Evolutionary conservation across 352 stramenopile genomes (phyloP), one percentile per base, ranked within the genome.

Genomic region (Pythium myriotylum): DNA sequence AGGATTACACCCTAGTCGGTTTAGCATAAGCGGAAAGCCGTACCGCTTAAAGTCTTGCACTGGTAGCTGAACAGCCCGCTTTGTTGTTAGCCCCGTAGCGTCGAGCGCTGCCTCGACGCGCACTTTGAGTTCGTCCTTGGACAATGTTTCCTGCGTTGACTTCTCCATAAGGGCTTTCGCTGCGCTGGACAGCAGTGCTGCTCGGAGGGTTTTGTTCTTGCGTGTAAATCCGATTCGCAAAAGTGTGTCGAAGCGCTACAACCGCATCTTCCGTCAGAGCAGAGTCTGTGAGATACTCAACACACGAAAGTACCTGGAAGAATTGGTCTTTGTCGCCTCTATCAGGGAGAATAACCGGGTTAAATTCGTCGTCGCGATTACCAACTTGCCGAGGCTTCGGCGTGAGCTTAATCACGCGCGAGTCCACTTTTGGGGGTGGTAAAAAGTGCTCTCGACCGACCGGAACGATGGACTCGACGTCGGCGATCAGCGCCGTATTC

Each of bases 141-240:
- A 41, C 32, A 74, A 20, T 2, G 59, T 56, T 0, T 63, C 47
- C 16, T 71, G 55, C 26, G 78, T 29, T 9, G 70, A 39, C 29
- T 67, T 67, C 33, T 67, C 59, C 33, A 85, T 68, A 14, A 76
- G 66, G 17, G 63, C 39, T 27, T 67, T 68, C 35, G 85, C 74
- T n/a, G 83, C 88, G 42, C 83, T 91, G 23, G 78, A 81, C 4
- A 87, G 62, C 39, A 95, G 52, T 33, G 89, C 69, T 5, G 87
- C 82, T 32, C 87, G 77, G 46, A 95, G 65, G 29, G 87, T 95
- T 68, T 95, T 95, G 69, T 95, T 95, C 68, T 94, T 94, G 42
- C 85, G 81, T 33, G 79, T 67, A 54, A 95, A 95, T 43, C 72
- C 87, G 43, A 93, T 65, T 33, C 84, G 80, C 27, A 95, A 65